Conservation (phyloP, 768 basidiomycete species). For the Naganishia vaughanmartiniae region DNA sequence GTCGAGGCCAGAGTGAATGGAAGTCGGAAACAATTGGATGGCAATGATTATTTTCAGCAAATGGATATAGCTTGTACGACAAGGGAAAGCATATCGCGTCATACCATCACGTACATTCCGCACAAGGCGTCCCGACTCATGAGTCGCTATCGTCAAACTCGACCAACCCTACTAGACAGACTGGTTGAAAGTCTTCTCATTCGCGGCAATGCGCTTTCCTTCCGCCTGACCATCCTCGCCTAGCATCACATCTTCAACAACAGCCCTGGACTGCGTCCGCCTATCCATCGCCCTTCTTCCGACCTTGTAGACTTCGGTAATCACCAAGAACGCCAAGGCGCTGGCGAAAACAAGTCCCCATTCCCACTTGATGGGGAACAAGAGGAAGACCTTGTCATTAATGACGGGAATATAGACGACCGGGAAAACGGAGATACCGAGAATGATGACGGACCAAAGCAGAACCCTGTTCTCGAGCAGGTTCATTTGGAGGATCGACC, state of each 20-base stretch:
- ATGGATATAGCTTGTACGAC: too few species aligned
- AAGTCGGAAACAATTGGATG: too few species aligned
- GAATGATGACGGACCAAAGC: conserved; percentile 47
- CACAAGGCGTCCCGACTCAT: too few species aligned
- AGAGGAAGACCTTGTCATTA: conserved; percentile 52
- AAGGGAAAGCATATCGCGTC: too few species aligned
- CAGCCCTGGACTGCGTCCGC: not conserved
- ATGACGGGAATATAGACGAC: conserved; percentile 53
- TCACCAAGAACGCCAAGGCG: conserved; percentile 37
- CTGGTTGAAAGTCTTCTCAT: conserved; percentile 20
- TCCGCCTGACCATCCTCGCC: conserved; percentile 23
- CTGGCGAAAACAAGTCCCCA: conserved; percentile 53
- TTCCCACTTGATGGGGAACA: conserved; percentile 51
- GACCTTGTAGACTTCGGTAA: conserved; percentile 44
- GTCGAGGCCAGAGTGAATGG: too few species aligned
- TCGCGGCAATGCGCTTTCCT: conserved; percentile 15
- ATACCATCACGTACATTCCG: too few species aligned
- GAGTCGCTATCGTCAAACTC: too few species aligned
- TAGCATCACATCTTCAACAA: not conserved
- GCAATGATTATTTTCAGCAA: too few species aligned
- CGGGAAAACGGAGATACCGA: conserved; percentile 50
- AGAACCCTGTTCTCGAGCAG: conserved; percentile 52
- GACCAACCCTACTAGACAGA: not conserved
- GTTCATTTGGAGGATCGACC: conserved; percentile 49
- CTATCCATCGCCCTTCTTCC: conserved; percentile 11